These are phyloP conservation scores for Solanum microdontum DNA, from an alignment of 257 asterid genomes.

Conservation along the genomic window DNA sequence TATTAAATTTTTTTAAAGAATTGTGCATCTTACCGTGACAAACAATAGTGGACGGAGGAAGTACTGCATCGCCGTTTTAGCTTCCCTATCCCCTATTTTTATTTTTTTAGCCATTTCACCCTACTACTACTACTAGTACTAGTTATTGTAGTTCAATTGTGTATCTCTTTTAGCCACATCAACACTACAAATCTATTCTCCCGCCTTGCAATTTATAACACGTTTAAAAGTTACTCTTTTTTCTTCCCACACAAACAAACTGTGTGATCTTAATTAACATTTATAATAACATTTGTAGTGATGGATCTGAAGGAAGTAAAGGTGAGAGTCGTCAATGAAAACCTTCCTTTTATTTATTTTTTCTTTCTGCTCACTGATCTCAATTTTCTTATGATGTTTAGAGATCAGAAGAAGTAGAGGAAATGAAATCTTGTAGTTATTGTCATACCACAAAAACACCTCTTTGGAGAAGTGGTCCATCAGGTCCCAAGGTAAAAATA, in stretches of 20 bases:
- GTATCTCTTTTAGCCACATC: neutral
- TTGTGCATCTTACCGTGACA: too few species aligned
- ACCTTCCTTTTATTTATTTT: too few species aligned
- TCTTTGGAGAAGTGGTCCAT: constrained; percentile 95
- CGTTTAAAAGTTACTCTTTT: neutral
- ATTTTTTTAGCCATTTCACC: neutral
- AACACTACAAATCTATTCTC: neutral
- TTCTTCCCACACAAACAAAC: neutral
- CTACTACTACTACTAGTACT: neutral
- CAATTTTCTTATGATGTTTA: constrained; percentile 2
- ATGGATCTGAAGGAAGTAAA: constrained; percentile 73
- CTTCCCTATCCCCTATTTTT: neutral
- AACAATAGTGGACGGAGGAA: too few species aligned
- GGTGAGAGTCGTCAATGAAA: constrained; percentile 25
- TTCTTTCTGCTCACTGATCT: neutral
- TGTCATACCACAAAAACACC: constrained; percentile 82
- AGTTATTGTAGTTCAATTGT: neutral
- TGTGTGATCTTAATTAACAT: neutral
- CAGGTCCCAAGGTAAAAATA: constrained; percentile 70
- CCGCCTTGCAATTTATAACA: neutral
- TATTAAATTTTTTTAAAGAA: too few species aligned
- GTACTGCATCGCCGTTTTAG: neutral
- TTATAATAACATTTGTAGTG: constrained; percentile 1
- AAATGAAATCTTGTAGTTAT: constrained; percentile 38
- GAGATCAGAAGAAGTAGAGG: constrained; percentile 38